A percentile compares a stretch with the other conserved stretches of the same genome.
Evolutionary conservation across 2,329 filamentous ascomycete species (phyloP).

Genomic region (Ascochyta pisi): DNA sequence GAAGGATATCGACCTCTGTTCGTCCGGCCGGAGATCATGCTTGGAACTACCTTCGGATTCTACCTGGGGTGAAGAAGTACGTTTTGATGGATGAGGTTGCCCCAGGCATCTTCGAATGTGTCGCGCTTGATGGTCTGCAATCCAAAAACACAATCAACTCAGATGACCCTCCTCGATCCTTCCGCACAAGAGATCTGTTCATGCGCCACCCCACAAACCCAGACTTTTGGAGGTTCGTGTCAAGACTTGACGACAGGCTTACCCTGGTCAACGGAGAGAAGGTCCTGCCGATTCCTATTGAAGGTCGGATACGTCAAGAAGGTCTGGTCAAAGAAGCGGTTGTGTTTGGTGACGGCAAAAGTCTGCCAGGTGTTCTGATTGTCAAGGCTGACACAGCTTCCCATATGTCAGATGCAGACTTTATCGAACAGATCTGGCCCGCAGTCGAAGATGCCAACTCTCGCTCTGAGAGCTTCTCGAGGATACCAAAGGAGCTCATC

Average conservation of each 20-base stretch:
- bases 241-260: slow-evolving; percentile 56
- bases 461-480: slow-evolving; percentile 59
- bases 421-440: slow-evolving; percentile 59
- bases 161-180: slow-evolving; percentile 52
- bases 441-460: slow-evolving; percentile 60
- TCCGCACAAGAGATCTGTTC: slow-evolving; percentile 60
- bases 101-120: slow-evolving; percentile 51
- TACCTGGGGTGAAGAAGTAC: slow-evolving; percentile 51
- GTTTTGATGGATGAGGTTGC: slow-evolving; percentile 50
- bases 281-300: slow-evolving; percentile 57
- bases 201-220: slow-evolving; percentile 51
- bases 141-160: slow-evolving; percentile 53
- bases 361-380: slow-evolving; percentile 62
- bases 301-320: slow-evolving; percentile 62
- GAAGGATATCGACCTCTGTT: slow-evolving; percentile 67
- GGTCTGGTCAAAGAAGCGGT: slow-evolving; percentile 62
- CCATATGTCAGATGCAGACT: slow-evolving; percentile 53
- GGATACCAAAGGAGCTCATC: slow-evolving; percentile 62
- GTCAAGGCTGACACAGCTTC: slow-evolving; percentile 57
- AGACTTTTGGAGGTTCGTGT: slow-evolving; percentile 57
- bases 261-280: slow-evolving; percentile 60
- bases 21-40: slow-evolving; percentile 60
- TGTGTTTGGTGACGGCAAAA: slow-evolving; percentile 63
- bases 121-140: slow-evolving; percentile 47
- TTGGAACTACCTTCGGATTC: slow-evolving; percentile 66